Evolutionary conservation across 2,329 filamentous ascomycete species (phyloP).

Genomic region (Dothideomycetes sp.): DNA sequence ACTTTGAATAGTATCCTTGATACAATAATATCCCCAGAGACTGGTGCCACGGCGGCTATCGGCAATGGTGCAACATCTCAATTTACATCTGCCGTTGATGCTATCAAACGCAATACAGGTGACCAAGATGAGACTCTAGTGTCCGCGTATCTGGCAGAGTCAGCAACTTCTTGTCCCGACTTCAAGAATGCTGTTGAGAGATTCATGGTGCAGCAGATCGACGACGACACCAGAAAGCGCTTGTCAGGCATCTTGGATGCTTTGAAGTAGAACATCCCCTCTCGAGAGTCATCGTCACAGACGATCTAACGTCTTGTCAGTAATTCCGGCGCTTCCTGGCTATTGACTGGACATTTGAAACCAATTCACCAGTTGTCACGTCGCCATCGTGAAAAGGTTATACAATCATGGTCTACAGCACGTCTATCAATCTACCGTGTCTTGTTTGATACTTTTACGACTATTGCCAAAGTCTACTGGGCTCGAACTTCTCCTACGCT

Average conservation of each 20-base stretch:
- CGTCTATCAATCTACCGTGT: slow-evolving; percentile 46
- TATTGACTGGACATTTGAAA: slow-evolving; percentile 58
- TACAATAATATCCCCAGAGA: slow-evolving; percentile 46
- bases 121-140: slow-evolving; percentile 30
- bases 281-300: too few species aligned
- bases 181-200: slow-evolving; percentile 46
- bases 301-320: neutral
- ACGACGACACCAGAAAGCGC: slow-evolving; percentile 38
- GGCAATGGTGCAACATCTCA: neutral
- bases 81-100: slow-evolving; percentile 33
- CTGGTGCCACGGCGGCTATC: neutral
- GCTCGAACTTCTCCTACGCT: slow-evolving; percentile 49
- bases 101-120: slow-evolving; percentile 29
- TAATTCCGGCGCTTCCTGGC: slow-evolving; percentile 55
- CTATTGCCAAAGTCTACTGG: slow-evolving; percentile 47
- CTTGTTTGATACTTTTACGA: slow-evolving; percentile 48
- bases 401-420: slow-evolving; percentile 54
- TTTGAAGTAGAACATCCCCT: neutral
- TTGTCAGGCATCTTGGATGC: slow-evolving; percentile 25
- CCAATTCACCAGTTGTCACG: slow-evolving; percentile 55
- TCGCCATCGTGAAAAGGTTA: slow-evolving; percentile 50
- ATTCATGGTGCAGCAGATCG: slow-evolving; percentile 41
- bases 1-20: slow-evolving; percentile 50
- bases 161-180: slow-evolving; percentile 36
- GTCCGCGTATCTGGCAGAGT: slow-evolving; percentile 24